Evolutionary conservation across 2,329 filamentous ascomycete genomes (phyloP), one percentile per base, ranked within the genome.

Genomic region (Cladosporium sp.): DNA sequence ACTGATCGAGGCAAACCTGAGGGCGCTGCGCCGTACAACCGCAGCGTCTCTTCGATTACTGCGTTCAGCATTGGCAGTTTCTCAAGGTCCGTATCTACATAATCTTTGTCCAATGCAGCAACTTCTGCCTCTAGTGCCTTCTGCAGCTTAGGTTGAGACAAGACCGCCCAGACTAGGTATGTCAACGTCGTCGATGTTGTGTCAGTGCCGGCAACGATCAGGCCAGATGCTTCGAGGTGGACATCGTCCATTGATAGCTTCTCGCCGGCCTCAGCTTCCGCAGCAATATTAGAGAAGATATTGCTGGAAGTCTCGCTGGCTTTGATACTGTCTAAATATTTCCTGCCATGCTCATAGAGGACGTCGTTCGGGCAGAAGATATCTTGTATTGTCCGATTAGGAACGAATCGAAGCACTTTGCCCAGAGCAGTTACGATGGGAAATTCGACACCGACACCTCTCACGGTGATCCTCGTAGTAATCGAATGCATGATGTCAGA

Each of bases 171-270:
- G n/a, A 72, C 63, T 2, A 76, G 53, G 60, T 73, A 76, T 1
- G 73, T 77, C 35, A 75, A 31, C 5, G 71, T 72, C 26, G 72
- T 67, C 18, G 74, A 70, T 0, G 74, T 76, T 8, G 81, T 84
- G 63, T 83, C 80, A 14, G 76, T 75, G 5, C 81, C 82, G 2
- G 77, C 82, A 67, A 81, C 81, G 66, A 83, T 75, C 61, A 84
- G 72, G 0, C 78, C 77, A 68, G 79, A 77, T 1, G 77, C 78
- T 72, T 77, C 75, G 12, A 66, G 23, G n/a, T 68, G 63, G 3
- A 76, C 70, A 26, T 75, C 69, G 29, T 72, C 68, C n/a, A 76
- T 66, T 0, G 26, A 66, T 5, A 57, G 44, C 33, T 65, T 57
- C 23, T 72, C 70, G 26, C 68, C 70, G 37, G 72, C 72, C 57